Base-by-base conservation (phyloP, 768 basidiomycete species). In the Sutorius australiensis region DNA sequence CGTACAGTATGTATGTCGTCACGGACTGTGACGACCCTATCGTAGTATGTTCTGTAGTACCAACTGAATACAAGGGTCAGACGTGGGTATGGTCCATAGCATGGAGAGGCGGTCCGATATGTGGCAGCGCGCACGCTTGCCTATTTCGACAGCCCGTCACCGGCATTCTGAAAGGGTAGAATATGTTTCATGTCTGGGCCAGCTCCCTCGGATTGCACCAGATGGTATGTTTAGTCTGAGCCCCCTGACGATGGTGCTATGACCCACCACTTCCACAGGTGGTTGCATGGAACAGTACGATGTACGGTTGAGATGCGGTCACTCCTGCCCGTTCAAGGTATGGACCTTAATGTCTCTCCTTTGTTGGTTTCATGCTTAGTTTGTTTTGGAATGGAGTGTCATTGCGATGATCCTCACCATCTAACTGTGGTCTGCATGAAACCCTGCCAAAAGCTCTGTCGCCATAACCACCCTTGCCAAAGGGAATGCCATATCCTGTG, bases 201-300 rank as follows among this genome's bases (percentile, higher is more conserved):
- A 76, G 54, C 71, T 88, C 0, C 68, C 75, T 2, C 60, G 67
- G 12, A 55, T 79, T 24, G 78, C 86, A 0, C 86, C 83, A 1
- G 82, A 83, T 58, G 83, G 84, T 80, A 56, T 9, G 71, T 61
- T 11, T 34, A 12, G 6, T 38, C 6, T n/a, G 24, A 24, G 1
- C 2, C 33, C 13, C 24, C 6, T 5, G 19, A 4, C 5, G 14
- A 10, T 16, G 27, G 47, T 21, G 42, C 46, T 24, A 12, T 36
- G 6, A 17, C 31, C 43, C 3, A 53, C 8, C 17, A 36, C 3
- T 6, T n/a, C 19, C 33, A 21, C 49, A 81, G 86, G 86, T 27
- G 86, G 86, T 2, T 88, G 86, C 61, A 67, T 85, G 47, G 68
- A 68, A n/a, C 72, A 78, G 6, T 88, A 86, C 53, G 74, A 75